Conservation (phyloP, 352 stramenopile species). For the Phytophthora niederhauseri region DNA sequence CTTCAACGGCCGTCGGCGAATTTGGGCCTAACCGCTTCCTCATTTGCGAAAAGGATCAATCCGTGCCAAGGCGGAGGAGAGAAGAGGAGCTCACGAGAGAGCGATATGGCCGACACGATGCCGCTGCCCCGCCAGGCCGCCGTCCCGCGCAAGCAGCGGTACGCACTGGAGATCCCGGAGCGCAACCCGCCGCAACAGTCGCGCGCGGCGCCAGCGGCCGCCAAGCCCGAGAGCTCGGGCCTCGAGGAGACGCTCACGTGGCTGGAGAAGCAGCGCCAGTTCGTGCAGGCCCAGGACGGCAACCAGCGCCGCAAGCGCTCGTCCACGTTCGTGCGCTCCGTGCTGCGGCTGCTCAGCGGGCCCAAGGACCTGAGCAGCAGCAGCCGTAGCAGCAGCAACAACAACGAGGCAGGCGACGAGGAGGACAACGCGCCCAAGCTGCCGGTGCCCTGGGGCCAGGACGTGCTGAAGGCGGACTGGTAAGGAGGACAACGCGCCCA, state of each 20-base stretch:
- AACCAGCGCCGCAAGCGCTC: constrained; percentile 54
- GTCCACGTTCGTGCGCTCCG: constrained; percentile 65
- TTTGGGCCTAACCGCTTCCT: constrained; percentile 22
- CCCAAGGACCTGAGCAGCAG: constrained; percentile 25
- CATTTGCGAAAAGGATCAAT: constrained; percentile 29
- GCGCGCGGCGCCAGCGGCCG: neutral
- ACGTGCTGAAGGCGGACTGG: constrained; percentile 50
- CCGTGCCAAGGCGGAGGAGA: too few relatives aligned
- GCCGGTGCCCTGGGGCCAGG: constrained; percentile 51
- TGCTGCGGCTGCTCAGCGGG: constrained; percentile 57
- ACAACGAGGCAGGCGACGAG: neutral
- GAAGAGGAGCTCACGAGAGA: neutral
- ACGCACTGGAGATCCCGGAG: constrained; percentile 15
- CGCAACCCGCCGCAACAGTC: neutral
- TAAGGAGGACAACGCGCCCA: constrained; percentile 31
- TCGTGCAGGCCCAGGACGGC: constrained; percentile 29
- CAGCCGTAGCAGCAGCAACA: constrained; percentile 5
- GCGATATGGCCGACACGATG: constrained; percentile 28
- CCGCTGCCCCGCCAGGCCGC: constrained; percentile 14
- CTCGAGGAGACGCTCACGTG: constrained; percentile 72
- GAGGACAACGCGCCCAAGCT: constrained; percentile 38
- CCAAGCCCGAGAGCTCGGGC: constrained; percentile 21
- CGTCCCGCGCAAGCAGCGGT: constrained; percentile 54
- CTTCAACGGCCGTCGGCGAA: neutral
- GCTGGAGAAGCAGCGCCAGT: constrained; percentile 67